Evolutionary conservation across 208 protist species (phyloP).

Genomic region (Acanthamoeba castellanii): DNA sequence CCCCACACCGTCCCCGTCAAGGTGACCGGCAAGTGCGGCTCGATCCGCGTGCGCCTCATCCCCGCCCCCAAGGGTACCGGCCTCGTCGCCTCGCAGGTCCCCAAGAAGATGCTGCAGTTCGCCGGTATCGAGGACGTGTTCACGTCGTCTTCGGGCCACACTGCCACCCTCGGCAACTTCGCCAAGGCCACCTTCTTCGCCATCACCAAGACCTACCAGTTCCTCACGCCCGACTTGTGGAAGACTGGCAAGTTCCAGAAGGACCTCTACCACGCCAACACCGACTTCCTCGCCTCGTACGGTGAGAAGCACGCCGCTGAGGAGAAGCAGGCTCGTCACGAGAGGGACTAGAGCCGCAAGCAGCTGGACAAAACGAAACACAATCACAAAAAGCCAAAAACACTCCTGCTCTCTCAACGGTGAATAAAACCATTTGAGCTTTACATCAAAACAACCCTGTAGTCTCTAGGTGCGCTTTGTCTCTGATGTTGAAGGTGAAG

Average conservation of each 20-base stretch:
- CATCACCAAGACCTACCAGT: slow-evolving; percentile 97
- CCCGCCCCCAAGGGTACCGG: slow-evolving; percentile 99
- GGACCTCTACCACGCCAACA: slow-evolving; percentile 93
- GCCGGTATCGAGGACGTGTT: slow-evolving; percentile 99
- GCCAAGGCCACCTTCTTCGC: slow-evolving; percentile 99
- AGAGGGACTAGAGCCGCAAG: neutral
- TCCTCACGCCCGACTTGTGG: slow-evolving; percentile 99
- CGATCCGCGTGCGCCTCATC: slow-evolving; percentile 97
- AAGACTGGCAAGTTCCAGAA: slow-evolving; percentile 91
- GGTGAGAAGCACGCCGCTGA: neutral
- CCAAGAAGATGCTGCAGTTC: slow-evolving; percentile 99
- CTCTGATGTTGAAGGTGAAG: no score
- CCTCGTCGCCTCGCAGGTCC: slow-evolving; percentile 97
- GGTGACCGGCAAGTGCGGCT: slow-evolving; percentile 99
- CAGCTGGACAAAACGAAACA: neutral
- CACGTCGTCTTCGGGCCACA: slow-evolving; percentile 97
- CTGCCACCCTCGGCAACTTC: slow-evolving; percentile 99
- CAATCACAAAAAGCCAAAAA: neutral
- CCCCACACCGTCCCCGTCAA: slow-evolving; percentile 99
- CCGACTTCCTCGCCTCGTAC: slow-evolving; percentile 82
- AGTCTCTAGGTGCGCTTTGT: no score
- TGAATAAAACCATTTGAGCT: neutral
- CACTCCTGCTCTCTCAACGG: neutral
- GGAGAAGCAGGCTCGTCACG: neutral
- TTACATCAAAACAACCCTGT: neutral